Base-by-base conservation (phyloP, 345 rosid species). In the Eutrema yunnanense region DNA sequence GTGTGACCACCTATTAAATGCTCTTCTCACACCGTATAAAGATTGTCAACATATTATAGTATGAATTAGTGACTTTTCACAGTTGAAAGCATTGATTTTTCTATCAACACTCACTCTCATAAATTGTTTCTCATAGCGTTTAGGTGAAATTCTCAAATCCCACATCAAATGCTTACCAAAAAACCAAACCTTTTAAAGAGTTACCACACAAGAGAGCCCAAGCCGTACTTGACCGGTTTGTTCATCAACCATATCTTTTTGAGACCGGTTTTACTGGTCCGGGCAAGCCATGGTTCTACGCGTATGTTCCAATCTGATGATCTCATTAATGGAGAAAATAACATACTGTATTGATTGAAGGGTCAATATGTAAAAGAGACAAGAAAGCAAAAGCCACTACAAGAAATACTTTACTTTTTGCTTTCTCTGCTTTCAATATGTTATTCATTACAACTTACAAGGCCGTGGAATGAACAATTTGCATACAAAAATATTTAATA, bases 1-100 rank as follows among this genome's bases (percentile, higher is more conserved):
- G 75, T 57, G 80, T 71, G 80, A 71, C 67, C 60, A 54, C 60
- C 60, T 57, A 49, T 71, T 76, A 22, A 76, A 56, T 71, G 80
- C 55, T 64, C 26, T 54, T 38, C 13, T n/a, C 16, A 16, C 37
- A 48, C n/a, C 62, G 12, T 62, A 46, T 22, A 37, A 38, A 62
- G 75, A 76, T 69, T 69, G 71, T 74, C 71, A 37, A 62, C 48
- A 16, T 16, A 36, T 7, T n/a, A 32, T 32, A 30, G 33, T 56
- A 46, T 9, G 51, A 61, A 46, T 37, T 47, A 55, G 3, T 69
- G 64, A 27, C 46, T 32, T 54, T 64, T 51, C 34, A 19, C 71
- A 48, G 75, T 56, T 76, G 75, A 9, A 55, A 62, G 80, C 75
- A 76, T 63, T 70, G 6, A 76, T 16, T 32, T 76, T 73, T 69